phyloP scores from a whole-genome alignment of 108 stramenopile genomes.

The Bacterosira constricta region DNA sequence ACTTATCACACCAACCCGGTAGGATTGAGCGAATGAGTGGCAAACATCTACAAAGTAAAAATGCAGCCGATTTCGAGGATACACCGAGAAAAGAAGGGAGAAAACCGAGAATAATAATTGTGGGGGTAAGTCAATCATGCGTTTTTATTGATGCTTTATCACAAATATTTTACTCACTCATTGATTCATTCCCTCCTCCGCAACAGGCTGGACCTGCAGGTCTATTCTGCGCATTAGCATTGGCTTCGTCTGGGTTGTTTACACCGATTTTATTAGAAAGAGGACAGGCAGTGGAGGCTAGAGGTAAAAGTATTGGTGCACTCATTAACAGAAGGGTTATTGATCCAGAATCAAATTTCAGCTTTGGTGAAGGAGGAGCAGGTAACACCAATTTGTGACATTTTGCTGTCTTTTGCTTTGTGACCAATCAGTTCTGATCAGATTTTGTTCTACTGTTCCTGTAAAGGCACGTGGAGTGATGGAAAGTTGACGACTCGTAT shows the following conservation, averaged over 20 bases:
- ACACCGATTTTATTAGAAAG: slow-evolving; percentile 85
- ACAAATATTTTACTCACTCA: no score
- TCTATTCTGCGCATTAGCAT: slow-evolving; percentile 87
- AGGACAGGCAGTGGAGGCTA: slow-evolving; percentile 89
- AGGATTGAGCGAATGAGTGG: slow-evolving; percentile 39
- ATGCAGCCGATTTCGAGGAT: background rate
- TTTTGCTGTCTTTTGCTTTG: background rate
- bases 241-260: slow-evolving; percentile 61
- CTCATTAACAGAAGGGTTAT: slow-evolving; percentile 71
- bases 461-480: slow-evolving; percentile 86
- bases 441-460: background rate
- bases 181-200: no score
- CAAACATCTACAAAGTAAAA: slow-evolving; percentile 5
- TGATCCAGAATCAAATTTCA: slow-evolving; percentile 83
- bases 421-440: no score
- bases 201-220: slow-evolving; percentile 92
- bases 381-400: slow-evolving; percentile 40
- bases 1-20: slow-evolving; percentile 50
- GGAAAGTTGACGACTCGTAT: slow-evolving; percentile 96
- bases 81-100: background rate
- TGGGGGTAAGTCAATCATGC: slow-evolving; percentile 71
- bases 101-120: slow-evolving; percentile 59
- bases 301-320: slow-evolving; percentile 91
- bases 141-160: background rate
- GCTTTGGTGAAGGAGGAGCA: slow-evolving; percentile 96